Evolutionary conservation across 1,284 basidiomycete species (phyloP).

Genomic region (Fistulina hepatica): DNA sequence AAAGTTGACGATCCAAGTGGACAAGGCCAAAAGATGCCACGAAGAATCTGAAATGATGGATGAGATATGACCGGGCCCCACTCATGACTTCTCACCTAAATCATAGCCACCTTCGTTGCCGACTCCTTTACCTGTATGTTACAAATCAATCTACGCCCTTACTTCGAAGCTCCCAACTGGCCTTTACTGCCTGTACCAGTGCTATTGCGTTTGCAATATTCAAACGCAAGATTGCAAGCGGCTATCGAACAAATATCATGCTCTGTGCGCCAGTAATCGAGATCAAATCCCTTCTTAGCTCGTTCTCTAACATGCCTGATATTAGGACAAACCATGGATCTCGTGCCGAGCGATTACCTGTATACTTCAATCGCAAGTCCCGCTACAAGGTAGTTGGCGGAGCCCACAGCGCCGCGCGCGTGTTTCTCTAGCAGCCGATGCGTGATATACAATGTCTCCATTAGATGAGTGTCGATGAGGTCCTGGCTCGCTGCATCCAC

Average conservation of each 20-base stretch:
- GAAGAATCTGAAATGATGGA: not conserved
- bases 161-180: too few species aligned
- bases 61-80: not conserved
- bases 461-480: too few species aligned
- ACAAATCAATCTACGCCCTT: too few species aligned
- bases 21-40: not conserved
- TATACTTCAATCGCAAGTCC: not conserved
- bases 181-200: too few species aligned
- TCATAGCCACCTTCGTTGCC: not conserved
- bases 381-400: not conserved
- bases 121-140: too few species aligned
- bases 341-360: too few species aligned
- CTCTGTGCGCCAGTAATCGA: not conserved
- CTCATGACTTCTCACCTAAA: not conserved
- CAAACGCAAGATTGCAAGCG: not conserved
- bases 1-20: not conserved
- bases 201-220: not conserved
- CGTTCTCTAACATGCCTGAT: constrained; percentile 4
- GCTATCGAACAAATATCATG: not conserved
- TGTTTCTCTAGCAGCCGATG: not conserved
- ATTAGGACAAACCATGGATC: constrained; percentile 25
- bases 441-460: too few species aligned
- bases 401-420: not conserved
- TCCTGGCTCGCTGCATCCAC: constrained; percentile 9
- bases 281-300: not conserved